A percentile compares a stretch with the other conserved stretches of the same genome.
Evolutionary conservation across 2,329 filamentous ascomycete genomes (phyloP).

Genomic region (Knufia fluminis): DNA sequence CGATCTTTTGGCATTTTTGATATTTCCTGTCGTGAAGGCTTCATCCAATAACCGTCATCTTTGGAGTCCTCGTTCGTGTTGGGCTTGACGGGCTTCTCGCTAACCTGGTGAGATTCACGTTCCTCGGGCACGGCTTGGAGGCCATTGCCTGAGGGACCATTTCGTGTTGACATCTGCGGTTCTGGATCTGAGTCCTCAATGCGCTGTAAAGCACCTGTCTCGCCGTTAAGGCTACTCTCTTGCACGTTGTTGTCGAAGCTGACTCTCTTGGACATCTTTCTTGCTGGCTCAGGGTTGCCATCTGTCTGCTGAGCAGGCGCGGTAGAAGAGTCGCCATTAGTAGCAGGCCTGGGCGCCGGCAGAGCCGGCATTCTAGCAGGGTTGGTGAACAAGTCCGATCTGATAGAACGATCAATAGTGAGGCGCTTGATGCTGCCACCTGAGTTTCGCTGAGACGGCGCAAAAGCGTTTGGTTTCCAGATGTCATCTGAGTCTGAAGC

Average conservation of each 20-base stretch:
- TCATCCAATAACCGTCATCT: constrained; percentile 79
- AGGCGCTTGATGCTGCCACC: constrained; percentile 75
- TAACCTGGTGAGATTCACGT: constrained; percentile 37
- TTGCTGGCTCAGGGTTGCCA: constrained; percentile 25
- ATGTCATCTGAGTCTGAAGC: constrained; percentile 72
- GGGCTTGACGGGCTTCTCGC: constrained; percentile 22
- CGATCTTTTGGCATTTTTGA: constrained; percentile 70
- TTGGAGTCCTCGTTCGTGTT: constrained; percentile 38
- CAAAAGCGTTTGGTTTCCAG: constrained; percentile 75
- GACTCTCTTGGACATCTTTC: constrained; percentile 66
- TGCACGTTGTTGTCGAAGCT: constrained; percentile 70
- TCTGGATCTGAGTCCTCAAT: constrained; percentile 35
- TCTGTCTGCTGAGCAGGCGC: constrained; percentile 8
- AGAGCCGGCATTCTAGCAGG: constrained; percentile 27
- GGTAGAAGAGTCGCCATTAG: constrained; percentile 10
- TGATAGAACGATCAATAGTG: constrained; percentile 79
- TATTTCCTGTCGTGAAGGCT: constrained; percentile 64
- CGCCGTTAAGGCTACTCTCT: constrained; percentile 35
- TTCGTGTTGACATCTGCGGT: constrained; percentile 38
- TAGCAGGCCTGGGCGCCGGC: constrained; percentile 30
- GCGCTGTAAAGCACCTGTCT: constrained; percentile 43
- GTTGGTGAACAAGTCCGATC: constrained; percentile 52
- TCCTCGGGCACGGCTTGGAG: constrained; percentile 67
- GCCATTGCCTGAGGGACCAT: constrained; percentile 51
- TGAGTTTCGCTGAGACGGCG: constrained; percentile 57